Evolutionary conservation across 2,329 filamentous ascomycete species (phyloP).

Genomic region (Lecanicillium sp.): DNA sequence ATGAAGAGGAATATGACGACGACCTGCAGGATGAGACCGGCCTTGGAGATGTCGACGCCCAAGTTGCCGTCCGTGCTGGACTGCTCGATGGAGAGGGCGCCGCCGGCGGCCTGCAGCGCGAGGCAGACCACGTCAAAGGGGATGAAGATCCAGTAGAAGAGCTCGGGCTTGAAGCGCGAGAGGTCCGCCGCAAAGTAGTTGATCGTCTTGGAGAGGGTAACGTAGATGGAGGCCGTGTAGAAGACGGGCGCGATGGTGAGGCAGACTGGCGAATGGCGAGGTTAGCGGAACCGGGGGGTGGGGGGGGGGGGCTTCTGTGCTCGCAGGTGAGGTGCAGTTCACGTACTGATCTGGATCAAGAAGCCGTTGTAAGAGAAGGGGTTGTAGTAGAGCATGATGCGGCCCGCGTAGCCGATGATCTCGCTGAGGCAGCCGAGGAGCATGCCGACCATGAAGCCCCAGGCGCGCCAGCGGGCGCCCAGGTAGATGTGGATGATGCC

Average conservation of each 20-base stretch:
- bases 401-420: constrained; percentile 56
- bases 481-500: constrained; percentile 36
- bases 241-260: constrained; percentile 45
- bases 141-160: constrained; percentile 45
- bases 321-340: no score
- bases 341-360: constrained; percentile 57
- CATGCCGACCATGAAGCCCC: constrained; percentile 47
- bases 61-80: constrained; percentile 32
- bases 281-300: neutral
- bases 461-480: constrained; percentile 41
- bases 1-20: constrained; percentile 49
- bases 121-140: constrained; percentile 52
- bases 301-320: no score
- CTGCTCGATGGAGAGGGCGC: constrained; percentile 38
- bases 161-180: constrained; percentile 37
- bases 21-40: constrained; percentile 55
- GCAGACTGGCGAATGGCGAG: constrained; percentile 34
- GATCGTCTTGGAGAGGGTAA: constrained; percentile 47
- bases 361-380: constrained; percentile 55
- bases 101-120: constrained; percentile 51
- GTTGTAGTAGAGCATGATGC: constrained; percentile 51
- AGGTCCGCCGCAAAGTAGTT: constrained; percentile 33
- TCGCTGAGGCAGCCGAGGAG: constrained; percentile 50
- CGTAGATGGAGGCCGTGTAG: constrained; percentile 59
- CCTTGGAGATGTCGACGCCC: constrained; percentile 36